Evolutionary conservation across 192 early-diverging fungal genomes (phyloP).

Genomic region (Haplosporangium gracile): DNA sequence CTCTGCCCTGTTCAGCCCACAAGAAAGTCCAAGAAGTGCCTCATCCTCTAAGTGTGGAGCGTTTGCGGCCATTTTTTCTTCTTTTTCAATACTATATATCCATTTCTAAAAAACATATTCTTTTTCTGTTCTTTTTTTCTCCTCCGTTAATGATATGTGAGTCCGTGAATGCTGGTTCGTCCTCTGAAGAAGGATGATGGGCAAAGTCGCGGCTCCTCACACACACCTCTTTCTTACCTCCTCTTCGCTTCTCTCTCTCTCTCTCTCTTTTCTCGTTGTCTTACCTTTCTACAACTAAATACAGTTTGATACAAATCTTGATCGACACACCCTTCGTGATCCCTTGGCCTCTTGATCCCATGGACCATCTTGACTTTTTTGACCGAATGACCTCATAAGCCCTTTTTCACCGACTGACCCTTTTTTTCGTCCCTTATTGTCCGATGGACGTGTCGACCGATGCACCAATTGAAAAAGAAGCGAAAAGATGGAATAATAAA

Average conservation of each 20-base stretch:
- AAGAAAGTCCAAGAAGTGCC: slow-evolving; percentile 80
- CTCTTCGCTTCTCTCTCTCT: background rate
- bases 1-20: slow-evolving; percentile 77
- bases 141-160: background rate
- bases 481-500: too few relatives aligned
- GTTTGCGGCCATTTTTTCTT: background rate
- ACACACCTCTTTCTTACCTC: background rate
- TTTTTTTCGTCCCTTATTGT: too few relatives aligned
- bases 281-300: background rate
- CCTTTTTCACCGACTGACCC: too few relatives aligned
- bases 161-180: background rate
- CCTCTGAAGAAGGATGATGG: background rate
- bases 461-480: too few relatives aligned
- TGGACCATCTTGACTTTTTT: background rate
- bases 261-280: background rate
- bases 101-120: too few relatives aligned
- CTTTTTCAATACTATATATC: background rate
- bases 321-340: background rate
- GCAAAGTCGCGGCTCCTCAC: background rate
- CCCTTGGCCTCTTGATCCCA: background rate
- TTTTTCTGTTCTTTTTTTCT: background rate
- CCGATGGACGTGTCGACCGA: too few relatives aligned
- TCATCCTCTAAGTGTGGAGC: slow-evolving; percentile 72
- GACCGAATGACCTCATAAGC: too few relatives aligned
- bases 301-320: background rate